These are phyloP conservation scores for Gastrodia elata DNA, from an alignment of 106 monocot genomes.

Conservation along the genomic window DNA sequence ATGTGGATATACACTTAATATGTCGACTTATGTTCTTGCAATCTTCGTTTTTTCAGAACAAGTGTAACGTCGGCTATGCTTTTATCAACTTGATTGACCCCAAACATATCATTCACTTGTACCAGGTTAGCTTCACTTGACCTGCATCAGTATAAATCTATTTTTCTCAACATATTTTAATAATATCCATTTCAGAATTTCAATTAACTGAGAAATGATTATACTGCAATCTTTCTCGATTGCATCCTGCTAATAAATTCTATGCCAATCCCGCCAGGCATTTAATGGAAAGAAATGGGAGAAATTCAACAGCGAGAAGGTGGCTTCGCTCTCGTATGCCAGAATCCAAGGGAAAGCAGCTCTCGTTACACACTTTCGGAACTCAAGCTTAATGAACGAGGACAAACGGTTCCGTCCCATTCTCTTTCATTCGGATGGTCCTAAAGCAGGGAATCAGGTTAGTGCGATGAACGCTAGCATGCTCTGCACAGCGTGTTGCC, in stretches of 20 bases:
- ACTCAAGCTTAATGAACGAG: conserved; percentile 84
- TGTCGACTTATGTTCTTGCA: not conserved
- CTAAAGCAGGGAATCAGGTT: conserved; percentile 87
- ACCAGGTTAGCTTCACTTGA: conserved; percentile 27
- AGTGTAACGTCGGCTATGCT: conserved; percentile 97
- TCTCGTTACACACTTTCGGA: conserved; percentile 73
- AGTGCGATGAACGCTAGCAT: too few relatives aligned
- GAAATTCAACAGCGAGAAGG: conserved; percentile 84
- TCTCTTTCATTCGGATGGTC: conserved; percentile 66
- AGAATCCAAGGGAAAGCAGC: conserved; percentile 74
- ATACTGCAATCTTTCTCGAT: too few relatives aligned
- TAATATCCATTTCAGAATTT: too few relatives aligned
- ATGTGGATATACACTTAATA: too few relatives aligned
- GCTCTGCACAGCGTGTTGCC: too few relatives aligned
- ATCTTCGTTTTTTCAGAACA: conserved; percentile 54
- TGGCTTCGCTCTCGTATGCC: conserved; percentile 75
- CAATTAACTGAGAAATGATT: too few relatives aligned
- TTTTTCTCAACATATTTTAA: too few relatives aligned
- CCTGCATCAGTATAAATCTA: too few relatives aligned
- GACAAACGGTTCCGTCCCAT: conserved; percentile 79
- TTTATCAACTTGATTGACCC: conserved; percentile 89
- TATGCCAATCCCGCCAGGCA: too few relatives aligned
- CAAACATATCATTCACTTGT: conserved; percentile 43
- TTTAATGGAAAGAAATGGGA: conserved; percentile 88
- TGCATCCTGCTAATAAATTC: too few relatives aligned